Conservation (phyloP, 1,284 basidiomycete species). For the Tetrapyrgos nigripes region DNA sequence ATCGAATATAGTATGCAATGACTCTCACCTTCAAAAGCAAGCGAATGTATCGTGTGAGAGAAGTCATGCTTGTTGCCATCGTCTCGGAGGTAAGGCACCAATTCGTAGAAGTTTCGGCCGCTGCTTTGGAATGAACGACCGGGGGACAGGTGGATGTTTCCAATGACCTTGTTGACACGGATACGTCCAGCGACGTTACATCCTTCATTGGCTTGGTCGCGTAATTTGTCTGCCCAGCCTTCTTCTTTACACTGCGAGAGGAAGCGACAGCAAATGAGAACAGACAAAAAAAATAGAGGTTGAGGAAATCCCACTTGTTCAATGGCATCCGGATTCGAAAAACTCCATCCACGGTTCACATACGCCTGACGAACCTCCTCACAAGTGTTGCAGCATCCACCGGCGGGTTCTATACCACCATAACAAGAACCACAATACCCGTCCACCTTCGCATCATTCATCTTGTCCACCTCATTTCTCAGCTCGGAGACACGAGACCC, state of each 20-base stretch:
- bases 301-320: conserved; percentile 76
- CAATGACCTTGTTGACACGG: conserved; percentile 96
- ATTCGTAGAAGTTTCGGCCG: conserved; percentile 85
- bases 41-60: conserved; percentile 86
- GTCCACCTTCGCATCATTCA: conserved; percentile 66
- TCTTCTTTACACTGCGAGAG: conserved; percentile 83
- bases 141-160: conserved; percentile 88
- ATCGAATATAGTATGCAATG: not conserved
- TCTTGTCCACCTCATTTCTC: conserved; percentile 85
- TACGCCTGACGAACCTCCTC: conserved; percentile 95
- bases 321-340: conserved; percentile 88
- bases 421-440: conserved; percentile 97
- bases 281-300: not conserved
- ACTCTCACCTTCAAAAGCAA: conserved; percentile 74
- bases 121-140: conserved; percentile 94
- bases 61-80: conserved; percentile 93
- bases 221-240: conserved; percentile 94
- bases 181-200: conserved; percentile 93
- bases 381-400: conserved; percentile 95
- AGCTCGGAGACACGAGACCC: conserved; percentile 68
- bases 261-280: conserved; percentile 6
- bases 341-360: conserved; percentile 94
- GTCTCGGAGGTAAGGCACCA: conserved; percentile 94
- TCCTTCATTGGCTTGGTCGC: conserved; percentile 92
- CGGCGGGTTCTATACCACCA: conserved; percentile 83